phyloP scores from a whole-genome alignment of 1,139 yeast genomes.

The Scheffersomyces cryptocercus region DNA sequence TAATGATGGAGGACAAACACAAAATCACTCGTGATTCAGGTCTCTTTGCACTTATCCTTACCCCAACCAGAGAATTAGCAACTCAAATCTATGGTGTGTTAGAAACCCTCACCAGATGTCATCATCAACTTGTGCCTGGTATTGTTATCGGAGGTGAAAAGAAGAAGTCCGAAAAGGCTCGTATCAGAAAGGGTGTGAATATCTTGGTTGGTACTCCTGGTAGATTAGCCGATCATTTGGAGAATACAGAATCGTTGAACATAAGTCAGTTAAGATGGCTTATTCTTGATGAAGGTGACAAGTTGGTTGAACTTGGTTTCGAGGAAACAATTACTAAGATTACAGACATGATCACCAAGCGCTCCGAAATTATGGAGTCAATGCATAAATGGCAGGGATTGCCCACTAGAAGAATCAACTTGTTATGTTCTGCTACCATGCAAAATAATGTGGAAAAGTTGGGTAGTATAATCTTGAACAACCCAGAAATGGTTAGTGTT shows the following conservation, averaged over 20 bases:
- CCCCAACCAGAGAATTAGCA: slow-evolving; percentile 95
- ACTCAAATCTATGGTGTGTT: slow-evolving; percentile 86
- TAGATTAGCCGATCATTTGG: slow-evolving; percentile 87
- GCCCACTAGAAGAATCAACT: slow-evolving; percentile 71
- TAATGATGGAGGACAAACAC: slow-evolving; percentile 53
- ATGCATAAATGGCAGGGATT: slow-evolving; percentile 49
- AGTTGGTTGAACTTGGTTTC: slow-evolving; percentile 91
- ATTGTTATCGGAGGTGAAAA: slow-evolving; percentile 94
- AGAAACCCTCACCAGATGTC: slow-evolving; percentile 67
- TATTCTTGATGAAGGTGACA: slow-evolving; percentile 93
- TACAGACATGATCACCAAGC: slow-evolving; percentile 54
- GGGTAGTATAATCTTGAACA: slow-evolving; percentile 70
- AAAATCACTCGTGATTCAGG: slow-evolving; percentile 74
- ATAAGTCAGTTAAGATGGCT: slow-evolving; percentile 77
- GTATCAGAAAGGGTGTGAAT: slow-evolving; percentile 87
- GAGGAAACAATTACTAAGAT: slow-evolving; percentile 88
- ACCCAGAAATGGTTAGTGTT: slow-evolving; percentile 69
- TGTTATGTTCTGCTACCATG: slow-evolving; percentile 93
- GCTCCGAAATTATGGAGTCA: slow-evolving; percentile 42
- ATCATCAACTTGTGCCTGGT: slow-evolving; percentile 87
- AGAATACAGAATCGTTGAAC: slow-evolving; percentile 73
- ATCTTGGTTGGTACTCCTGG: slow-evolving; percentile 93
- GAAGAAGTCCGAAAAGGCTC: slow-evolving; percentile 88
- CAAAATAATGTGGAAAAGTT: slow-evolving; percentile 76
- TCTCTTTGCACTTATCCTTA: slow-evolving; percentile 78